These are phyloP conservation scores for Clavispora phyllophila DNA, from an alignment of 805 yeast species.

Conservation along the genomic window DNA sequence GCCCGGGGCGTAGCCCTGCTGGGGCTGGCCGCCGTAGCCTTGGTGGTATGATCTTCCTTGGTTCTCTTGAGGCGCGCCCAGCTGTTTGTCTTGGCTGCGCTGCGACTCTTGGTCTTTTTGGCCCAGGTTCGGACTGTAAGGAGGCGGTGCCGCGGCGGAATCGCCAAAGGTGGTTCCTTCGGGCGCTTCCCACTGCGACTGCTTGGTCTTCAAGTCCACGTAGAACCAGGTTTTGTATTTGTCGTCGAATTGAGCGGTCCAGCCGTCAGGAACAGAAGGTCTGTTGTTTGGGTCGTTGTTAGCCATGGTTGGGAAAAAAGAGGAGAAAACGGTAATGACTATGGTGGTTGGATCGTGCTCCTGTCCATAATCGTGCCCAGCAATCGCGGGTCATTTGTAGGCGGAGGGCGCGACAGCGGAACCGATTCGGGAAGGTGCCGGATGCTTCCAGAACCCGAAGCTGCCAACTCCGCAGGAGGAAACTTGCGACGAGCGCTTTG, in stretches of 20 bases:
- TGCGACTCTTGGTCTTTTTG: constrained; percentile 8
- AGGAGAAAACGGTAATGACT: too few species aligned
- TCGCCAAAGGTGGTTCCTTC: constrained; percentile 43
- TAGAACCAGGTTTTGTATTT: constrained; percentile 72
- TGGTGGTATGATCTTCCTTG: not conserved
- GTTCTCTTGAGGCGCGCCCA: not conserved
- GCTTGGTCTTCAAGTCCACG: constrained; percentile 65
- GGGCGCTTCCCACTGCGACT: constrained; percentile 92
- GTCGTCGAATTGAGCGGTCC: constrained; percentile 72
- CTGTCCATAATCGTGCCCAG: not conserved
- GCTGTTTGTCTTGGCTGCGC: constrained; percentile 9
- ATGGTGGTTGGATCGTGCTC: not conserved
- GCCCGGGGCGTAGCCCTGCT: constrained; percentile 16
- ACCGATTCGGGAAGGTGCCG: too few species aligned
- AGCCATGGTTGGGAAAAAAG: not conserved
- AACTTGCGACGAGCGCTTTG: too few species aligned
- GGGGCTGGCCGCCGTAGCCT: not conserved
- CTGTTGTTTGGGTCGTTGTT: constrained; percentile 24
- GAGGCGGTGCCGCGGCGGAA: constrained; percentile 37
- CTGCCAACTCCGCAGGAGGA: too few species aligned
- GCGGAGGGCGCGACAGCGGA: too few species aligned
- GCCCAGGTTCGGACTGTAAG: constrained; percentile 21
- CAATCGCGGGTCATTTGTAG: not conserved
- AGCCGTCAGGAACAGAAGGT: constrained; percentile 60
- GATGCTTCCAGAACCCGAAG: too few species aligned